These are phyloP conservation scores for Cladosporium cucumerinum DNA, from an alignment of 2,329 filamentous ascomycete genomes.

Conservation along the genomic window DNA sequence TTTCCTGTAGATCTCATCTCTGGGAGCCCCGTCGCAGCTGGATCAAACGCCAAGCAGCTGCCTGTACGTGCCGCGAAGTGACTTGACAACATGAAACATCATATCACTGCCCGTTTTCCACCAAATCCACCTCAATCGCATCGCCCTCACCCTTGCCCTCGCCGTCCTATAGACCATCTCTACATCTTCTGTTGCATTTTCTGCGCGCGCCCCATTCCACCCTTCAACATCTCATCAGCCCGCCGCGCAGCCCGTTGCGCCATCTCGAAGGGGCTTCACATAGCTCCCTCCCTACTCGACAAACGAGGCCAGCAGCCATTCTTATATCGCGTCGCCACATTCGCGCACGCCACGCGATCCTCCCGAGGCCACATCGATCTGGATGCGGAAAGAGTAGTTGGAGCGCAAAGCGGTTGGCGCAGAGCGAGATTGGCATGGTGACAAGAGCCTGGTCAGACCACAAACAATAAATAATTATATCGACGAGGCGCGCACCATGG, in stretches of 20 bases:
- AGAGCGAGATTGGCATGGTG: slow-evolving; percentile 4
- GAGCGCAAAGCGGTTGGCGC: slow-evolving; percentile 8
- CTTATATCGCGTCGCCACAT: neutral
- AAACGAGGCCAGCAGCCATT: neutral
- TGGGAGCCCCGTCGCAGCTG: neutral
- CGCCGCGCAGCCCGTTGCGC: neutral
- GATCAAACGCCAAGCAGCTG: slow-evolving; percentile 7
- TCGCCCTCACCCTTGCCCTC: neutral
- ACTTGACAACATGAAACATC: slow-evolving; percentile 2
- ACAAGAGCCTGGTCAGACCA: slow-evolving; percentile 8
- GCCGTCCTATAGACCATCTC: neutral
- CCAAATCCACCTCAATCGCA: neutral
- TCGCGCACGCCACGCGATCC: neutral
- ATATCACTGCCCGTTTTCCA: neutral
- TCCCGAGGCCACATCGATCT: neutral
- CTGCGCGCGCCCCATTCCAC: neutral
- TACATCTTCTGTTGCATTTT: neutral
- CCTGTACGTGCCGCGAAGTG: slow-evolving; percentile 3
- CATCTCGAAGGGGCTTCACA: slow-evolving; percentile 5
- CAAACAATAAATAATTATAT: neutral
- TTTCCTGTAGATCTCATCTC: neutral
- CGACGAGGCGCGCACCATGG: slow-evolving; percentile 25
- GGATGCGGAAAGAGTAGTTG: neutral
- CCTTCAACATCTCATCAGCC: neutral
- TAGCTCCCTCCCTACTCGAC: neutral